These are phyloP conservation scores for Tulasnella sp. DNA, from an alignment of 768 basidiomycete species.

Conservation along the genomic window DNA sequence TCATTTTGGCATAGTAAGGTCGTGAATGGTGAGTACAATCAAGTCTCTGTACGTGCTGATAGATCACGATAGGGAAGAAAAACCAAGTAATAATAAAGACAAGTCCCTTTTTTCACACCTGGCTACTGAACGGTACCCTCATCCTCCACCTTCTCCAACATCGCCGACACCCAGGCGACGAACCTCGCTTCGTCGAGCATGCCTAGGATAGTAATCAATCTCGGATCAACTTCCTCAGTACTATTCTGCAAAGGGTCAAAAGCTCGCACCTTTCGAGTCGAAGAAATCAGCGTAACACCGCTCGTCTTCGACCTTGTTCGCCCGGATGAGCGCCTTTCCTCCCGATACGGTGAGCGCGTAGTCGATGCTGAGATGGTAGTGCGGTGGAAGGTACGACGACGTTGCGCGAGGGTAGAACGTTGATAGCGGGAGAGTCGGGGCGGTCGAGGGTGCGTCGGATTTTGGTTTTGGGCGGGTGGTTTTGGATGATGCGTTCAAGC, in stretches of 20 bases:
- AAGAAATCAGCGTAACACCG: constrained; percentile 64
- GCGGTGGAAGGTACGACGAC: constrained; percentile 38
- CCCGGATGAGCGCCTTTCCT: constrained; percentile 74
- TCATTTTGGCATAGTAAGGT: background rate
- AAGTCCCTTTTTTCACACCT: background rate
- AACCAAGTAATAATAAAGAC: background rate
- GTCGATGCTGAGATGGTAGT: constrained; percentile 52
- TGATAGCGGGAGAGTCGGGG: constrained; percentile 5
- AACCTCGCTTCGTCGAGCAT: constrained; percentile 65
- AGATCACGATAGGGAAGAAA: background rate
- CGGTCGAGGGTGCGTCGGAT: background rate
- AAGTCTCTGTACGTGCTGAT: background rate
- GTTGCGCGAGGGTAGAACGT: constrained; percentile 25
- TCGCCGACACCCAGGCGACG: constrained; percentile 64
- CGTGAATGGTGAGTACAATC: background rate
- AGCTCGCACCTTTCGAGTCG: constrained; percentile 47
- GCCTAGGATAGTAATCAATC: background rate
- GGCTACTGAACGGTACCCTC: background rate
- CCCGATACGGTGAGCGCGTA: constrained; percentile 73
- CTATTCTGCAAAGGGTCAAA: background rate
- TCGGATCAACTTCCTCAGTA: too few species aligned
- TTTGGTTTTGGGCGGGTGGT: constrained; percentile 26
- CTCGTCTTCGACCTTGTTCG: constrained; percentile 42
- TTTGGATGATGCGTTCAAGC: constrained; percentile 63
- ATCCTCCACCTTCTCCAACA: constrained; percentile 20